Conservation (phyloP, 768 basidiomycete species). For the Psilocybe cyanescens region DNA sequence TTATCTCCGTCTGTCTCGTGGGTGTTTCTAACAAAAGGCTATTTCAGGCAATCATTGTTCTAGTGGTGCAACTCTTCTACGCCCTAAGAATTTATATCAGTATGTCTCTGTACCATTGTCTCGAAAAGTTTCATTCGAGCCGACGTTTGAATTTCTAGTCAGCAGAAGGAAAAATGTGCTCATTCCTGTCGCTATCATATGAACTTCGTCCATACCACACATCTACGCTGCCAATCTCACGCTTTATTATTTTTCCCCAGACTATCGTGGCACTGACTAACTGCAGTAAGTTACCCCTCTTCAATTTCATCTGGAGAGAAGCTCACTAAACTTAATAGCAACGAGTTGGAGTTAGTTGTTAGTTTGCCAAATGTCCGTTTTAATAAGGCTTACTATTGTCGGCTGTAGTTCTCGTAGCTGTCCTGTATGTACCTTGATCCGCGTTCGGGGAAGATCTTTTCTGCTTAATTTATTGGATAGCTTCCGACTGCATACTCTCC, state of each 20-base stretch:
- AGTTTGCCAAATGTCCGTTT: not conserved
- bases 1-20: too few species aligned
- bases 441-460: too few species aligned
- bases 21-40: not conserved
- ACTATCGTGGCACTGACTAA: not conserved
- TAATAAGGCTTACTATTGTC: not conserved
- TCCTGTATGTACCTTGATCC: not conserved
- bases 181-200: not conserved
- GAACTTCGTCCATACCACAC: not conserved
- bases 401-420: not conserved
- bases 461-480: too few species aligned
- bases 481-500: too few species aligned
- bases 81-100: constrained; percentile 6
- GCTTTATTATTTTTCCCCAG: too few species aligned
- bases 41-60: constrained; percentile 3
- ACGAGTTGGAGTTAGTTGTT: not conserved
- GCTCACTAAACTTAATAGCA: not conserved
- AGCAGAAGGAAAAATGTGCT: not conserved
- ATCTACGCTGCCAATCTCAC: too few species aligned
- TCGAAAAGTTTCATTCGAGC: too few species aligned
- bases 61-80: constrained; percentile 8
- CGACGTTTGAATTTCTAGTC: not conserved
- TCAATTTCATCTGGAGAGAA: too few species aligned
- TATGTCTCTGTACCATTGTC: not conserved
- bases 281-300: not conserved